phyloP scores from a whole-genome alignment of 768 basidiomycete genomes.

The Trametes cubensis region DNA sequence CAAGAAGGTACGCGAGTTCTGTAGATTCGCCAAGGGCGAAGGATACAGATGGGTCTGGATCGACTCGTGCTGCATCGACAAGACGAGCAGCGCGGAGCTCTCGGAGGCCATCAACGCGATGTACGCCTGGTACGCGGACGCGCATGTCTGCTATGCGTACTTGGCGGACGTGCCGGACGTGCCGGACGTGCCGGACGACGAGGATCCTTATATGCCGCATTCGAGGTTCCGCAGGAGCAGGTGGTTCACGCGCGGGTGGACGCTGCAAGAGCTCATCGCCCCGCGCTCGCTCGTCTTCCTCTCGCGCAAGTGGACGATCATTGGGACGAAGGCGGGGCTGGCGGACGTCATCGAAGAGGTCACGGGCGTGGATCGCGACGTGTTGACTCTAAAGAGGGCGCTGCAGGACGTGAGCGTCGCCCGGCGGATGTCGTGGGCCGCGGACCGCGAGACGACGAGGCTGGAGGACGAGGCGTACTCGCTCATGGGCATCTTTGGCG shows the following conservation, averaged over 20 bases:
- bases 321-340: constrained; percentile 5
- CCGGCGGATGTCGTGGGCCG: constrained; percentile 8
- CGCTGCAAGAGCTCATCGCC: constrained; percentile 7
- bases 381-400: not conserved
- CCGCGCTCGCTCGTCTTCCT: not conserved
- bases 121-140: not conserved
- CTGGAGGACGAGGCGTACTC: constrained; percentile 11
- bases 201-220: too few relatives aligned
- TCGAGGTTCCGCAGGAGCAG: not conserved
- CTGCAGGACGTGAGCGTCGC: constrained; percentile 5
- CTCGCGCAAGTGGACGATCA: not conserved
- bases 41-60: constrained; percentile 9
- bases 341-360: not conserved
- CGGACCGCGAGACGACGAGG: not conserved
- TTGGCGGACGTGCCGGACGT: not conserved
- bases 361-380: not conserved
- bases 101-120: constrained; percentile 5
- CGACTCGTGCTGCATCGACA: constrained; percentile 18
- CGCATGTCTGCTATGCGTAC: not conserved
- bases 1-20: not conserved
- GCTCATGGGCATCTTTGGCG: constrained; percentile 8
- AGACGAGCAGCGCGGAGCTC: constrained; percentile 12
- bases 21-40: not conserved
- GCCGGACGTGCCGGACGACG: not conserved
- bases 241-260: constrained; percentile 4